Evolutionary conservation across 306 rosid species (phyloP).

Genomic region (Prunus campanulata): DNA sequence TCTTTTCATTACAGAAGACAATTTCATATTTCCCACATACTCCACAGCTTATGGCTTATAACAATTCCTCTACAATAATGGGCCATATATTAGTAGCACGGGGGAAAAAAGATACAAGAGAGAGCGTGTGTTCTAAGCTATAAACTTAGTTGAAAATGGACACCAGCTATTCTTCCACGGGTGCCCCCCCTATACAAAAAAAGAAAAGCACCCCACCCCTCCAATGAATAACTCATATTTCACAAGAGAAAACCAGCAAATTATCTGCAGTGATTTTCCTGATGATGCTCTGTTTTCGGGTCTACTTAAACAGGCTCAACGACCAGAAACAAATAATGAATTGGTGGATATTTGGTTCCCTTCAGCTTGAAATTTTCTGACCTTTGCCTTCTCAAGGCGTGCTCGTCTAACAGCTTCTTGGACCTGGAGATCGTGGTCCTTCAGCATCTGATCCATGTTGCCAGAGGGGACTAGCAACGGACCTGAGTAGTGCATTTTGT

Average conservation of each 20-base stretch:
- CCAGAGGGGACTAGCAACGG: constrained; percentile 90
- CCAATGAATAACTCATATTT: constrained; percentile 27
- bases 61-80: constrained; percentile 56
- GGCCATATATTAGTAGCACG: constrained; percentile 37
- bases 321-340: constrained; percentile 92
- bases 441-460: constrained; percentile 95
- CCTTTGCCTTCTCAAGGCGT: constrained; percentile 85
- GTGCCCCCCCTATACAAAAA: constrained; percentile 48
- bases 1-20: constrained; percentile 35
- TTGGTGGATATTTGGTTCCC: constrained; percentile 66
- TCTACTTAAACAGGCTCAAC: constrained; percentile 44
- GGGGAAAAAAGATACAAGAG: constrained; percentile 37
- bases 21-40: constrained; percentile 36
- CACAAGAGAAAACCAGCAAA: constrained; percentile 30
- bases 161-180: constrained; percentile 38
- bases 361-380: constrained; percentile 74
- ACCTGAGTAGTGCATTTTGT: constrained; percentile 95
- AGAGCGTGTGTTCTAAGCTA: constrained; percentile 39
- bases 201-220: constrained; percentile 12
- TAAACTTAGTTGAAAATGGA: constrained; percentile 53
- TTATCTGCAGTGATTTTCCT: constrained; percentile 25
- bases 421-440: constrained; percentile 95
- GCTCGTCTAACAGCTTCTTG: constrained; percentile 94
- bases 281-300: constrained; percentile 34
- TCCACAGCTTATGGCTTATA: constrained; percentile 38